Evolutionary conservation across 179 eudicot genomes (phyloP).

Genomic region (Silene coronaria): DNA sequence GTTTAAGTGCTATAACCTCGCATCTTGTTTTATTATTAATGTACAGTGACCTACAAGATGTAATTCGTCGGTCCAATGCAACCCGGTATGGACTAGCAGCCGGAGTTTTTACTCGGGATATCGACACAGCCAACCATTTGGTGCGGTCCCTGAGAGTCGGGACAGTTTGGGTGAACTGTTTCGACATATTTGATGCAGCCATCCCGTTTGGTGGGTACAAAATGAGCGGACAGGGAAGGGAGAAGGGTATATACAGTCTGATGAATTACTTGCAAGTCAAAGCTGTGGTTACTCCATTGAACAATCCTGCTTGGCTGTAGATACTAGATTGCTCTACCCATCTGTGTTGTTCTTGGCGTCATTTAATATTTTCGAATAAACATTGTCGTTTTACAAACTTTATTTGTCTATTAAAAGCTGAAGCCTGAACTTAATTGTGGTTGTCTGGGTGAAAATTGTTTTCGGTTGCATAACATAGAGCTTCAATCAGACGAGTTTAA

Average conservation of each 20-base stretch:
- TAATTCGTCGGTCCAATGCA: slow-evolving; percentile 44
- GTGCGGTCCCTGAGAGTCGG: slow-evolving; percentile 52
- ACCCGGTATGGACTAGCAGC: slow-evolving; percentile 60
- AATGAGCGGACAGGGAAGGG: slow-evolving; percentile 72
- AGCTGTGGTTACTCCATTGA: slow-evolving; percentile 60
- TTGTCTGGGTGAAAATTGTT: too few species aligned
- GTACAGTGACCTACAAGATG: slow-evolving; percentile 44
- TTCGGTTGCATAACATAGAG: too few species aligned
- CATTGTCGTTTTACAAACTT: too few species aligned
- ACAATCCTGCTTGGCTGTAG: slow-evolving; percentile 55
- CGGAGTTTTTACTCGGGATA: slow-evolving; percentile 55
- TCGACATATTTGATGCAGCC: slow-evolving; percentile 50
- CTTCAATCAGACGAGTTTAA: too few species aligned
- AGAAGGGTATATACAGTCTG: slow-evolving; percentile 58
- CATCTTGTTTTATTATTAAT: not conserved
- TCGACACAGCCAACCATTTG: slow-evolving; percentile 56
- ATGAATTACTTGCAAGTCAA: slow-evolving; percentile 59
- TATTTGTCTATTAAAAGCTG: too few species aligned
- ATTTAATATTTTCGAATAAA: too few species aligned
- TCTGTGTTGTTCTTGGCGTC: too few species aligned
- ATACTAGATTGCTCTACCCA: too few species aligned
- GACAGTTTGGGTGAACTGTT: slow-evolving; percentile 68
- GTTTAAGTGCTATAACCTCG: not conserved
- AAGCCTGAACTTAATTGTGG: too few species aligned
- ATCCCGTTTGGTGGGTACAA: slow-evolving; percentile 70